A percentile compares a stretch with the other conserved stretches of the same genome.
These are phyloP conservation scores for Lecanoromycetidae sp. DNA, from an alignment of 2,329 filamentous ascomycete species.

Conservation along the genomic window DNA sequence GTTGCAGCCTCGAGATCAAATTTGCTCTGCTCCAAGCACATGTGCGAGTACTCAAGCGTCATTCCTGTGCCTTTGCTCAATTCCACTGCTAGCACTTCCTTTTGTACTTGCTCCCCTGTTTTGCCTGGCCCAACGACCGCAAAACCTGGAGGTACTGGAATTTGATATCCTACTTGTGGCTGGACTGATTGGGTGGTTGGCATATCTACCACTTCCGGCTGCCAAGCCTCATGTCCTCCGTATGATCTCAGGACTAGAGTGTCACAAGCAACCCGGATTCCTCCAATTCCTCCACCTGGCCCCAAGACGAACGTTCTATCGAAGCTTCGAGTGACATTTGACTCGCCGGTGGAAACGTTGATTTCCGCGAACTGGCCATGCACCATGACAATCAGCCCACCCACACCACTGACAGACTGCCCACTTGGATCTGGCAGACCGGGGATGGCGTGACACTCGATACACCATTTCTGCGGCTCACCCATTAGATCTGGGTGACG, in stretches of 20 bases:
- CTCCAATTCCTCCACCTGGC: conserved; percentile 53
- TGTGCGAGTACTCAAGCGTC: conserved; percentile 62
- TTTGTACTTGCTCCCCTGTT: conserved; percentile 42
- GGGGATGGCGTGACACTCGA: conserved; percentile 67
- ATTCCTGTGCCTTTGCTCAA: conserved; percentile 69
- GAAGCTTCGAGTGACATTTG: conserved; percentile 58
- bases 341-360: conserved; percentile 43
- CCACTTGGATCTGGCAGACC: conserved; percentile 59
- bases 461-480: conserved; percentile 61
- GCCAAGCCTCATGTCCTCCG: conserved; percentile 43
- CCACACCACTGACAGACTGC: conserved; percentile 52
- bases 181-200: conserved; percentile 21
- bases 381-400: conserved; percentile 65
- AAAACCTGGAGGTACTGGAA: conserved; percentile 29
- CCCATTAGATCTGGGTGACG: conserved; percentile 59
- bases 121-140: conserved; percentile 33
- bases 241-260: conserved; percentile 62
- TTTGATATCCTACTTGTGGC: conserved; percentile 17
- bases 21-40: conserved; percentile 66
- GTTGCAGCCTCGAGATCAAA: conserved; percentile 73
- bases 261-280: conserved; percentile 67
- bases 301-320: conserved; percentile 70
- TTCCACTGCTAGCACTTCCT: conserved; percentile 57
- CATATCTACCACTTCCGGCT: conserved; percentile 28
- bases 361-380: conserved; percentile 76